Evolutionary conservation across 805 yeast species (phyloP), one percentile per base, ranked within the genome.

Genomic region (Maudiozyma barnettii): DNA sequence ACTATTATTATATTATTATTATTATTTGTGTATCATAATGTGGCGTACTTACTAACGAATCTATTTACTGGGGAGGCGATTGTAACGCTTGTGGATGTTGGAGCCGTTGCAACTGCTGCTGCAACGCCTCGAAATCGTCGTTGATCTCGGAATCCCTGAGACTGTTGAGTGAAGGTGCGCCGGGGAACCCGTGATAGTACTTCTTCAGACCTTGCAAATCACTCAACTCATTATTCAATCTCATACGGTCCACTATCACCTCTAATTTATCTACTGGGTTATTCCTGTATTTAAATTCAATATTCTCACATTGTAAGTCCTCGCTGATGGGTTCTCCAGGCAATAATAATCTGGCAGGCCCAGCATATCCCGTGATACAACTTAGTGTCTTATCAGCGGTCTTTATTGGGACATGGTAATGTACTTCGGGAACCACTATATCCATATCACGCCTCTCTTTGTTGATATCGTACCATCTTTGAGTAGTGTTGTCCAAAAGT

Each of bases 401-500:
- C 45, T 65, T 65, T 16, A 65, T 52, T 16, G 70, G 70, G 3
- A 65, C 64, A 46, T 78, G 75, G 55, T 78, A 64, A 23, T 75
- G 77, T 5, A 80, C 70, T 18, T 76, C 79, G 5, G 66, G 67
- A 7, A 62, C 64, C n/a, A 57, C 54, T 9, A 63, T 58, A 62
- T 88, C 96, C 78, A 87, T 75, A 41, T 79, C 80, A 52, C 95
- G 75, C 56, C 97, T 75, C 63, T 93, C 98, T 57, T 82, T 79
- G 65, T 89, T 90, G 58, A 90, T 84, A 54, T 84, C 82, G 69
- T 91, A 91, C 98, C 98, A 93, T 52, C 79, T 75, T 38, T 83
- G 77, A 5, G 97, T 90, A 4, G 95, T 84, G 7, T 78, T 74
- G 49, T 77, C 72, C 43, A 91, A 74, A 70, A 87, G 73, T 22